phyloP scores from a whole-genome alignment of 2,329 filamentous ascomycete species.

The Lachnellula occidentalis region DNA sequence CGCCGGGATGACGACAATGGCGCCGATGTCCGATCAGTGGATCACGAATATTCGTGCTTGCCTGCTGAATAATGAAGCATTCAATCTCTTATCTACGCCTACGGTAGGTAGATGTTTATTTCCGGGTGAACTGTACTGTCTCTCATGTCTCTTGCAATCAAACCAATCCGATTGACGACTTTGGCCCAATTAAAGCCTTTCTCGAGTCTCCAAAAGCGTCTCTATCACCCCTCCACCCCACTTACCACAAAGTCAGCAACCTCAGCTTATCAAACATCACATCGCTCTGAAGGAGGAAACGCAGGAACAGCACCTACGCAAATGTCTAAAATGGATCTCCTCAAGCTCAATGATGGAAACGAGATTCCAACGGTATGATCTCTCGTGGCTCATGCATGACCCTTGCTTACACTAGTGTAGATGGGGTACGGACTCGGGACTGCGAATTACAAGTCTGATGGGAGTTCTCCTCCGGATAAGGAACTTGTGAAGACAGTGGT shows the following conservation, averaged over 20 bases:
- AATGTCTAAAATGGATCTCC: conserved; percentile 42
- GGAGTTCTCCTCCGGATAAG: conserved; percentile 42
- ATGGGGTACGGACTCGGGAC: conserved; percentile 70
- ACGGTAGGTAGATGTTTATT: too few relatives aligned
- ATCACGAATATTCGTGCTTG: too few relatives aligned
- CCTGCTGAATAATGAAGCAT: not conserved
- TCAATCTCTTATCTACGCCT: not conserved
- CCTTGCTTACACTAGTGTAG: conserved; percentile 43
- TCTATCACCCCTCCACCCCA: conserved; percentile 9
- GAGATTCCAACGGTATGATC: conserved; percentile 60
- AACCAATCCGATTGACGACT: conserved; percentile 1
- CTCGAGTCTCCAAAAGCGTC: not conserved
- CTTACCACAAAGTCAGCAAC: conserved; percentile 40
- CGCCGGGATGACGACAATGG: too few relatives aligned
- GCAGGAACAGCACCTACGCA: conserved; percentile 75
- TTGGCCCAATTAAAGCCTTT: not conserved
- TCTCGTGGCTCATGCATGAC: not conserved
- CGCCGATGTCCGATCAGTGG: too few relatives aligned
- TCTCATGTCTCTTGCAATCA: conserved; percentile 10
- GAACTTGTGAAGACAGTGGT: conserved; percentile 47
- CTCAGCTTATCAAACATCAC: conserved; percentile 30
- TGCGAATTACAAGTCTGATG: conserved; percentile 51
- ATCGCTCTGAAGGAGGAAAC: conserved; percentile 30
- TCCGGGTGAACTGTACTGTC: not conserved
- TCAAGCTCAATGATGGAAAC: conserved; percentile 70